Evolutionary conservation across 768 basidiomycete species (phyloP).

Genomic region (Lactarius vividus): DNA sequence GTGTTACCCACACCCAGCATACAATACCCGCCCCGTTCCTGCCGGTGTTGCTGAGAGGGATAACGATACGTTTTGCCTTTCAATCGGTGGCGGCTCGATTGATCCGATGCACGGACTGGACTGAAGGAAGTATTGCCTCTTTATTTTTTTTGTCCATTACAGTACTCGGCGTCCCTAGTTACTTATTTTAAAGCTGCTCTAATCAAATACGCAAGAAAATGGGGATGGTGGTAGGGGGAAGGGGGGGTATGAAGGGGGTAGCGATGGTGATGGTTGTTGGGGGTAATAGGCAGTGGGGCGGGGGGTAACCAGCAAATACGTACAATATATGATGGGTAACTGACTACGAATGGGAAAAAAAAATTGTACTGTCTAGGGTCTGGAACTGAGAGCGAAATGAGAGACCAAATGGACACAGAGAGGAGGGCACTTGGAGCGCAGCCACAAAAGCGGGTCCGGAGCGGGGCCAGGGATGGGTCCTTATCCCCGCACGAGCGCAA

Average conservation of each 20-base stretch:
- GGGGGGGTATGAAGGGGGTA: neutral
- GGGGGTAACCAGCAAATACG: neutral
- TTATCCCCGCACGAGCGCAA: neutral
- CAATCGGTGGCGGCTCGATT: neutral
- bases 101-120: neutral
- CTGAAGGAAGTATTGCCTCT: neutral
- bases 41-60: too few species aligned
- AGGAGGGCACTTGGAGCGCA: neutral
- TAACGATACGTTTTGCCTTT: neutral
- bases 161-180: neutral
- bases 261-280: neutral
- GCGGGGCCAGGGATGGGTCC: neutral
- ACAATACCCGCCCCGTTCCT: too few species aligned
- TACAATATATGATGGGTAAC: conserved; percentile 1
- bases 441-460: neutral
- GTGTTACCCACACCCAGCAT: too few species aligned
- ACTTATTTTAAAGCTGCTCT: neutral
- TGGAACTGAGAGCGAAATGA: neutral
- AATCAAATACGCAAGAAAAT: conserved; percentile 11
- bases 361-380: neutral
- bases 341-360: neutral
- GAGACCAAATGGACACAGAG: neutral
- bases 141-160: neutral
- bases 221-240: neutral
- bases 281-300: neutral